Base-by-base conservation (phyloP, 257 asterid genomes). In the Paulownia fortunei region DNA sequence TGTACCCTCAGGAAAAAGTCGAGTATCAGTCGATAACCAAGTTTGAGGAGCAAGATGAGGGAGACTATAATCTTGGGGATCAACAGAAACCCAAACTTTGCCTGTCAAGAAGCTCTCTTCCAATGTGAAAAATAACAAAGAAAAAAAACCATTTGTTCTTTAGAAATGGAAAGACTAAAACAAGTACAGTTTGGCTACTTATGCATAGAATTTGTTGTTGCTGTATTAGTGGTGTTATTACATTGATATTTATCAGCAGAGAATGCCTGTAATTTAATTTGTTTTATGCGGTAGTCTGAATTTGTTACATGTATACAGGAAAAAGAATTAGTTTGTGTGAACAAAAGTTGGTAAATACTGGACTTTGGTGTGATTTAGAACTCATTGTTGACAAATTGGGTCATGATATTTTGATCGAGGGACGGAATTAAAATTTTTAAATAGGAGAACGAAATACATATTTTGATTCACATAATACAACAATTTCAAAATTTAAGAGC, bases 21-120 rank as follows among this genome's bases (percentile, higher is more conserved):
- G 91, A 83, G 74, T 90, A 93, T 65, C 81, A 73, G 16, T 42
- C 87, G 0, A 71, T 92, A 15, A 32, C 32, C 4, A 90, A 78
- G 76, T 62, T 26, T 65, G 89, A 77, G 37, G 91, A 78, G 24
- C 34, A 69, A 34, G 88, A 81, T 1, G 74, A 69, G 26, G 82
- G 58, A 13, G 60, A 70, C 7, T 72, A 55, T 51, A 77, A 74
- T 58, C 78, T 71, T 66, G 86, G 79, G 77, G 77, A 76, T 63
- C 81, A 72, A 64, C 63, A 59, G 11, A 27, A 59, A 61, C 67
- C 13, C 69, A 76, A 63, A 78, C 37, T 66, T 44, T 74, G 59
- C 41, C 72, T 46, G 34, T 60, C 81, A 16, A 73, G 58, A 59
- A 73, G 44, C 49, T 77, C 84, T 74, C 55, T 82, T 70, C 83